phyloP scores from a whole-genome alignment of 306 rosid species.

The Cyclanthera cordifolia region DNA sequence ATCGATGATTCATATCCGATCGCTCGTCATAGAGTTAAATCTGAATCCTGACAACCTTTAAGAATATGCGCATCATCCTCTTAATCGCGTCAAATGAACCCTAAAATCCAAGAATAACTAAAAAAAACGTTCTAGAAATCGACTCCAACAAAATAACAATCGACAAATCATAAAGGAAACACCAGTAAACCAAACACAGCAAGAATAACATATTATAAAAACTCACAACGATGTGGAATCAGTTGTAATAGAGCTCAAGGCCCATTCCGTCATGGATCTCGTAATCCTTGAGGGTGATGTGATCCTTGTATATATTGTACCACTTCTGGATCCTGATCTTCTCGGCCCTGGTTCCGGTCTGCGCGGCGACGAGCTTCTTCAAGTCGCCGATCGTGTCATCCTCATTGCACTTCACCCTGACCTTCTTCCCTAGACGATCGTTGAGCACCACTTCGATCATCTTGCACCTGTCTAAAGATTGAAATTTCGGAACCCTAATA shows the following conservation, averaged over 20 bases:
- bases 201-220: neutral
- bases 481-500: neutral
- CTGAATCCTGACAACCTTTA: neutral
- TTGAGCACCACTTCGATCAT: slow-evolving; percentile 87
- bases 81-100: slow-evolving; percentile 8
- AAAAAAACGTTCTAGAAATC: neutral
- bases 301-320: slow-evolving; percentile 74
- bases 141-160: neutral
- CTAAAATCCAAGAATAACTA: slow-evolving; percentile 5
- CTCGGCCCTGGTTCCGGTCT: slow-evolving; percentile 69
- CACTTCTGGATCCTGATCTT: slow-evolving; percentile 74
- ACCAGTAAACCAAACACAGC: neutral
- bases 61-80: neutral
- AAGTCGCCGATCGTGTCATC: slow-evolving; percentile 83
- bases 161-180: neutral
- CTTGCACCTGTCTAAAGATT: slow-evolving; percentile 14
- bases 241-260: slow-evolving; percentile 83
- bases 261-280: slow-evolving; percentile 93
- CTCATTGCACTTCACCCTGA: slow-evolving; percentile 74
- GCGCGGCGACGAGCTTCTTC: slow-evolving; percentile 88
- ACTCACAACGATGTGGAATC: neutral
- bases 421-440: slow-evolving; percentile 87
- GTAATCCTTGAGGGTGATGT: slow-evolving; percentile 75
- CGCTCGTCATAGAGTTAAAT: neutral
- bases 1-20: neutral